Conservation (phyloP, 768 basidiomycete species). For the Myochromella boudieri region DNA sequence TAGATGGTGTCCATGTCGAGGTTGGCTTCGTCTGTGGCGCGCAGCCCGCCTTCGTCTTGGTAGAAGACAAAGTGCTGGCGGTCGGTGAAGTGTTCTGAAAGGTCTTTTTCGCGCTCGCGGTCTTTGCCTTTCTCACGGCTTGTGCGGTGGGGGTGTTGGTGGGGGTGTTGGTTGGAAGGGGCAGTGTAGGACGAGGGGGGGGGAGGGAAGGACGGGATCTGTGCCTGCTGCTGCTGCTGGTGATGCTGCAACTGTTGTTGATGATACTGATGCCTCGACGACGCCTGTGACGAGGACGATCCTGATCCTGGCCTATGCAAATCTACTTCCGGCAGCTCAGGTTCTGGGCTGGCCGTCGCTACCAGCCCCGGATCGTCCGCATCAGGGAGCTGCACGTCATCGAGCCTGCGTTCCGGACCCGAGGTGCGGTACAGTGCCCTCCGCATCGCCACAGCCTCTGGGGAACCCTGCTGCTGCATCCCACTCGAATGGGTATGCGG, state of each 20-base stretch:
- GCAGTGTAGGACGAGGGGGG: neutral
- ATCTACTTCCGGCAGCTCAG: neutral
- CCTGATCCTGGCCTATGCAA: neutral
- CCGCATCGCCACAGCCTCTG: constrained; percentile 82
- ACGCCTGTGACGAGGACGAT: no score
- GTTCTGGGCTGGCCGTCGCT: neutral
- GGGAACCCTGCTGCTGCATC: constrained; percentile 45
- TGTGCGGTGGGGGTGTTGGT: neutral
- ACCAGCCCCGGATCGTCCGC: constrained; percentile 11
- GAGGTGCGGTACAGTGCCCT: constrained; percentile 77
- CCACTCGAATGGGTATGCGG: constrained; percentile 6
- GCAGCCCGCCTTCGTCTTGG: constrained; percentile 92
- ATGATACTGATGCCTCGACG: neutral
- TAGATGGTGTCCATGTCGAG: constrained; percentile 75
- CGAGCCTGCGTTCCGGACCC: constrained; percentile 74
- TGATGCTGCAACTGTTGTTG: neutral
- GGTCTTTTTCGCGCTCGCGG: constrained; percentile 45
- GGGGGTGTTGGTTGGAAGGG: neutral
- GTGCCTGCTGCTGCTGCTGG: neutral
- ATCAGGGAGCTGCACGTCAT: constrained; percentile 21
- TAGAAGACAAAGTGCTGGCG: constrained; percentile 87
- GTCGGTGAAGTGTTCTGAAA: constrained; percentile 48
- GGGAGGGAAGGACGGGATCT: neutral
- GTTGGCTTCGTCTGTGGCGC: constrained; percentile 88
- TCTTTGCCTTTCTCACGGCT: constrained; percentile 48